Conservation (phyloP, 352 stramenopile species). For the Globisporangium mamillatum region DNA sequence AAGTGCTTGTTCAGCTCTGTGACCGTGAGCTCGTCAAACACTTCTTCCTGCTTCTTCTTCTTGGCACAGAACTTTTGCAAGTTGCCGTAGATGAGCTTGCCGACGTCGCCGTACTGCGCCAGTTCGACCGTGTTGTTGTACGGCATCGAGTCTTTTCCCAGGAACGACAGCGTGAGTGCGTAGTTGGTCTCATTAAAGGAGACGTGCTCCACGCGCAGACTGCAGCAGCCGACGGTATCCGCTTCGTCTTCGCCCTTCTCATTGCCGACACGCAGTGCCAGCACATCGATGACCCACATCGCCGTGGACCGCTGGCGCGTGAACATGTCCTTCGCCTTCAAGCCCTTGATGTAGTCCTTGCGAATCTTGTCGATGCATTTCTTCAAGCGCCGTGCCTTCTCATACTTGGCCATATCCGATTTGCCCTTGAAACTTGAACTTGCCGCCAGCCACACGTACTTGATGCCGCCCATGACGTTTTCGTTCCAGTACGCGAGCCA, state of each 20-base stretch:
- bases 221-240: slow-evolving; percentile 99
- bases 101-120: slow-evolving; percentile 87
- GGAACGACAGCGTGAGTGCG: slow-evolving; percentile 97
- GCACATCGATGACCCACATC: slow-evolving; percentile 99
- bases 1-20: slow-evolving; percentile 98
- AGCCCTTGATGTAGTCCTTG: slow-evolving; percentile 87
- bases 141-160: slow-evolving; percentile 99
- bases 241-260: slow-evolving; percentile 99
- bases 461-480: slow-evolving; percentile 98
- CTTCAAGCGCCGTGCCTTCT: slow-evolving; percentile 98
- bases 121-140: slow-evolving; percentile 99
- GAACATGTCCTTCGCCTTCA: slow-evolving; percentile 90
- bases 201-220: slow-evolving; percentile 97
- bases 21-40: slow-evolving; percentile 97
- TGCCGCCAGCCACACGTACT: slow-evolving; percentile 99
- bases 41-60: slow-evolving; percentile 95
- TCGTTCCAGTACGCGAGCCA: slow-evolving; percentile 97
- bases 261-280: slow-evolving; percentile 99
- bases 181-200: slow-evolving; percentile 93
- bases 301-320: slow-evolving; percentile 95
- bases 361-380: slow-evolving; percentile 96
- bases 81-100: slow-evolving; percentile 94
- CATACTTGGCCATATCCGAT: slow-evolving; percentile 98
- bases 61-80: slow-evolving; percentile 95
- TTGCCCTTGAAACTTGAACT: slow-evolving; percentile 99